Percentiles rank a stretch among this genome's conserved stretches.
phyloP scores from a whole-genome alignment of 1,139 yeast genomes.

The Torulaspora pretoriensis region DNA sequence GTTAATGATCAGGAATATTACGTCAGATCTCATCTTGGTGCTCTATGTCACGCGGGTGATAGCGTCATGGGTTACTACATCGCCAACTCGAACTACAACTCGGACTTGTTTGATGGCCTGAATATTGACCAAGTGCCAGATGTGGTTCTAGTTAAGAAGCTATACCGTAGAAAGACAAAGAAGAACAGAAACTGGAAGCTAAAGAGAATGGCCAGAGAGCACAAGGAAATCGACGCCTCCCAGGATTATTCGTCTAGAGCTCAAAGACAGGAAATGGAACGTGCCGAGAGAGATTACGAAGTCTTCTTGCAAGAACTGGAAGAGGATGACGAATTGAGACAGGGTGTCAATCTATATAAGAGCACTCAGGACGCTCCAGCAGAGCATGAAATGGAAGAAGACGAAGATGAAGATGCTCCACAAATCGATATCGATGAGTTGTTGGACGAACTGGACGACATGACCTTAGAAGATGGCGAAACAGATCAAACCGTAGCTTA shows the following conservation, averaged over 20 bases:
- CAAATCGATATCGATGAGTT: conserved; percentile 75
- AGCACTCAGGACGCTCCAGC: conserved; percentile 39
- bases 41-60: conserved; percentile 92
- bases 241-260: conserved; percentile 62
- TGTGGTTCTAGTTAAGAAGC: conserved; percentile 86
- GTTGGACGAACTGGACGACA: conserved; percentile 87
- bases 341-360: conserved; percentile 83
- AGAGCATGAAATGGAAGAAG: conserved; percentile 44
- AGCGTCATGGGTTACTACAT: conserved; percentile 87
- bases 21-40: conserved; percentile 88
- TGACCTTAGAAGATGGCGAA: conserved; percentile 58
- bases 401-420: conserved; percentile 69
- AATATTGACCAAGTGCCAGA: conserved; percentile 67
- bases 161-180: conserved; percentile 74
- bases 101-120: conserved; percentile 72
- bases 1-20: conserved; percentile 75
- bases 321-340: conserved; percentile 94
- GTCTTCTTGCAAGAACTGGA: conserved; percentile 94
- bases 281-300: conserved; percentile 94
- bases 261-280: conserved; percentile 83
- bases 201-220: conserved; percentile 97
- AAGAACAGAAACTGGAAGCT: conserved; percentile 88
- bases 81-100: conserved; percentile 79
- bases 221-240: conserved; percentile 76
- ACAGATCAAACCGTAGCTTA: conserved; percentile 5